phyloP scores from a whole-genome alignment of 2,329 filamentous ascomycete genomes.

The Fusarium haematococcum region DNA sequence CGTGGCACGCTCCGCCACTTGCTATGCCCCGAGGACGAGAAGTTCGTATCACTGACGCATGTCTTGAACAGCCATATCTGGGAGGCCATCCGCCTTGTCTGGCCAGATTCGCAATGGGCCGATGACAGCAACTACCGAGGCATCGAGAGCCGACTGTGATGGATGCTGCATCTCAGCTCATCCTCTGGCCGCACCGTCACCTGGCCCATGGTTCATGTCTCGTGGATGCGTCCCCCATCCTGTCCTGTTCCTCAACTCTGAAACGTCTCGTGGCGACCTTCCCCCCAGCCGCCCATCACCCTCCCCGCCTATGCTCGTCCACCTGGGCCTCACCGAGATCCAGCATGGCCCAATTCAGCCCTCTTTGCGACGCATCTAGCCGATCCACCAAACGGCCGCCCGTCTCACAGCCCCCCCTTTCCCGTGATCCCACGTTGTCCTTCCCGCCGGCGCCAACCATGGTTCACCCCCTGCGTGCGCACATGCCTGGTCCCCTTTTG shows the following conservation, averaged over 20 bases:
- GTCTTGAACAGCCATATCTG: conserved; percentile 79
- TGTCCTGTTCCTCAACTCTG: conserved; percentile 31
- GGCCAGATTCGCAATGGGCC: conserved; percentile 91
- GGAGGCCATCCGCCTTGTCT: conserved; percentile 91
- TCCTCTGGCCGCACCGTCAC: conserved; percentile 6
- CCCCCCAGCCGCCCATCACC: conserved; percentile 5
- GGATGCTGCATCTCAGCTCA: neutral
- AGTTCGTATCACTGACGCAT: conserved; percentile 47
- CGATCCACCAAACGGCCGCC: conserved; percentile 32
- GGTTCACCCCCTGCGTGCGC: conserved; percentile 14
- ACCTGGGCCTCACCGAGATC: conserved; percentile 15
- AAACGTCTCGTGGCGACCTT: conserved; percentile 36
- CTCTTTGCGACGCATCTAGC: conserved; percentile 45
- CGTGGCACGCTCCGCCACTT: conserved; percentile 29
- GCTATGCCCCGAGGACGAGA: conserved; percentile 33
- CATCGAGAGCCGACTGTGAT: conserved; percentile 83
- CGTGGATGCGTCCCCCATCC: conserved; percentile 11
- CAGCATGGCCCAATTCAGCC: conserved; percentile 43
- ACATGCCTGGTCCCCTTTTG: conserved; percentile 25
- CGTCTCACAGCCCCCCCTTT: conserved; percentile 34
- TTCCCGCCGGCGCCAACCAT: conserved; percentile 16
- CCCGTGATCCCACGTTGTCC: conserved; percentile 41
- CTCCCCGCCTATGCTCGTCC: neutral
- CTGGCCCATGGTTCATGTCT: conserved; percentile 24
- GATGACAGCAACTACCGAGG: conserved; percentile 75